Conservation (phyloP, 2,329 filamentous ascomycete genomes). For the Metarhizium brunneum region DNA sequence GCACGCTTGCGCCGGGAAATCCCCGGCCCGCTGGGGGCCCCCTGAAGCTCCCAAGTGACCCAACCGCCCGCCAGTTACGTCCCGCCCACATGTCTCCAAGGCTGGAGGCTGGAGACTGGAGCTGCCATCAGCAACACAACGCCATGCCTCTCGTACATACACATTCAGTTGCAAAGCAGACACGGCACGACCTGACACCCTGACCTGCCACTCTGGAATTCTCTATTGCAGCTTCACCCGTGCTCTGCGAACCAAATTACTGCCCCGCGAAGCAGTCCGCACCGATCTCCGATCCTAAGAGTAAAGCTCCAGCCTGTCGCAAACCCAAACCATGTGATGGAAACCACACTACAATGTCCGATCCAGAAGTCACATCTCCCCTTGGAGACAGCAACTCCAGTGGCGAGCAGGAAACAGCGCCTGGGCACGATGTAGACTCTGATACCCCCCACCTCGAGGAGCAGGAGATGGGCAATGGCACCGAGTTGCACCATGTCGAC, state of each 20-base stretch:
- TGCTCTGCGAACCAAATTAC: neutral
- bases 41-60: constrained; percentile 9
- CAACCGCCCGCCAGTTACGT: constrained; percentile 7
- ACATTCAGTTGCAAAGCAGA: neutral
- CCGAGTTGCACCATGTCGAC: constrained; percentile 2
- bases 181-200: neutral
- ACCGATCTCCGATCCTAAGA: neutral
- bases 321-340: constrained; percentile 24
- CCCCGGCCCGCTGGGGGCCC: constrained; percentile 2
- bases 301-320: neutral
- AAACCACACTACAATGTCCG: constrained; percentile 36
- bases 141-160: neutral
- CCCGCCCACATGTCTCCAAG: neutral
- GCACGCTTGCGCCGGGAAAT: constrained; percentile 6
- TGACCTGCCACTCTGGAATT: neutral
- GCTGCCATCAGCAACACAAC: neutral
- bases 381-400: constrained; percentile 28
- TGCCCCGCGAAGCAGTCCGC: neutral
- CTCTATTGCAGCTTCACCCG: neutral
- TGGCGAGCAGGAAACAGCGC: constrained; percentile 31
- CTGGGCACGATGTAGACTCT: constrained; percentile 11
- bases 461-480: neutral
- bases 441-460: constrained; percentile 6
- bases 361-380: constrained; percentile 35
- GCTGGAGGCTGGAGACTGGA: neutral